Evolutionary conservation across 805 yeast genomes (phyloP).

Genomic region (Yamadazyma akitaensis): DNA sequence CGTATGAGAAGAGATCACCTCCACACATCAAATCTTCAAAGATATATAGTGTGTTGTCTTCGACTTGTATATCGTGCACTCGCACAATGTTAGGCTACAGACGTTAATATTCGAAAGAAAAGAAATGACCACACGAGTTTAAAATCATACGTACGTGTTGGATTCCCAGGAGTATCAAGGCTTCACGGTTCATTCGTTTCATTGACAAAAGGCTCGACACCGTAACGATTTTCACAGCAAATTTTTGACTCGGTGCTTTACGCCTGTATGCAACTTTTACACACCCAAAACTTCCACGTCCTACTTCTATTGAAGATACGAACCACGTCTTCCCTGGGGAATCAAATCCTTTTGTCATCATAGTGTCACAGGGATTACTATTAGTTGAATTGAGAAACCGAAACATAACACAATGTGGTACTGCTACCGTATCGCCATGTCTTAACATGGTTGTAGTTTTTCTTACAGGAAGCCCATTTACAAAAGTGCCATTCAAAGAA

Average conservation of each 20-base stretch:
- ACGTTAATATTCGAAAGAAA: neutral
- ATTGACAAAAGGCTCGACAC: neutral
- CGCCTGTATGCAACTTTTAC: constrained; percentile 36
- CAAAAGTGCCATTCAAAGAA: constrained; percentile 49
- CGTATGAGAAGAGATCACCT: constrained; percentile 57
- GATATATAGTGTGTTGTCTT: constrained; percentile 34
- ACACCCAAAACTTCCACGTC: constrained; percentile 58
- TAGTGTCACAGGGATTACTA: neutral
- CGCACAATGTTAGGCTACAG: constrained; percentile 47
- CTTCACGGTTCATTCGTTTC: constrained; percentile 28
- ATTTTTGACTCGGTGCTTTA: constrained; percentile 20
- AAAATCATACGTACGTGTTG: constrained; percentile 24
- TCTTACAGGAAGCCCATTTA: constrained; percentile 35
- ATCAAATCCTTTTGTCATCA: neutral
- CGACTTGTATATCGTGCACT: constrained; percentile 33
- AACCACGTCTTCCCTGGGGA: neutral
- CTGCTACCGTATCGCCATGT: constrained; percentile 35
- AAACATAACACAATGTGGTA: neutral
- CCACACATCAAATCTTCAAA: constrained; percentile 52
- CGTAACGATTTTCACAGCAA: constrained; percentile 48
- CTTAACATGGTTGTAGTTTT: constrained; percentile 29
- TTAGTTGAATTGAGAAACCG: neutral
- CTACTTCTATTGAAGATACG: constrained; percentile 40
- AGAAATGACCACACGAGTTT: neutral
- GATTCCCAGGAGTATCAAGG: constrained; percentile 35